Base-by-base conservation (phyloP, 2,329 filamentous ascomycete species). In the Raffaelea arxii region DNA sequence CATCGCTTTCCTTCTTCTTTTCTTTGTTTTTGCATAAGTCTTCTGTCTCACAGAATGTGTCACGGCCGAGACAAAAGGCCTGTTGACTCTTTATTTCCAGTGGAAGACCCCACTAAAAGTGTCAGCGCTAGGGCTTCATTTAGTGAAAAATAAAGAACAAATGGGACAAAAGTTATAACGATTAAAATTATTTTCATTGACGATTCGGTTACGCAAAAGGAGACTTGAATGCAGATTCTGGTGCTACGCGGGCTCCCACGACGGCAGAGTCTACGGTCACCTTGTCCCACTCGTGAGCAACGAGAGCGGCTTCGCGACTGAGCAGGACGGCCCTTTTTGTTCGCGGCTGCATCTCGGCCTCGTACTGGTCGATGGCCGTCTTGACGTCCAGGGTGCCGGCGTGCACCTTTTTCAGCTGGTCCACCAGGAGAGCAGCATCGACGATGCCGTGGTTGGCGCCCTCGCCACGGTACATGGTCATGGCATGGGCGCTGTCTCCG, bases 401-500 rank as follows among this genome's bases (percentile, higher is more conserved):
- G 19, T 40, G 18, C 4, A 40, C 12, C 10, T 35, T 18, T 10
- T 40, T 46, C 9, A 43, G 38, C 11, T 52, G 55, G 36, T 55
- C 51, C 14, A 51, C 46, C 32, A 67, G 54, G 32, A 58, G 50
- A 32, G 57, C 58, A 2, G 65, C 64, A 43, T 68, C 65, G n/a
- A 65, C 55, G 12, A 68, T 64, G 16, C 64, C 65, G 47, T 68
- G 65, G 46, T 67, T 68, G 7, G 58, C 61, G 1, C 59, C 65
- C 44, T 68, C 64, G 23, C 65, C 65, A 16, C 65, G 59, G 44
- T 62, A 75, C 72, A 77, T 75, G 25, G 72, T 75, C 74, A 78
- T 78, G n/a, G 74, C 69, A 56, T 78, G 74, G 0, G 74, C 74
- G 2, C 74, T 68, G 54, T 78, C 75, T 4, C 75, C 75, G 4